Base-by-base conservation (phyloP, 345 rosid genomes). In the Eucalyptus marginata region DNA sequence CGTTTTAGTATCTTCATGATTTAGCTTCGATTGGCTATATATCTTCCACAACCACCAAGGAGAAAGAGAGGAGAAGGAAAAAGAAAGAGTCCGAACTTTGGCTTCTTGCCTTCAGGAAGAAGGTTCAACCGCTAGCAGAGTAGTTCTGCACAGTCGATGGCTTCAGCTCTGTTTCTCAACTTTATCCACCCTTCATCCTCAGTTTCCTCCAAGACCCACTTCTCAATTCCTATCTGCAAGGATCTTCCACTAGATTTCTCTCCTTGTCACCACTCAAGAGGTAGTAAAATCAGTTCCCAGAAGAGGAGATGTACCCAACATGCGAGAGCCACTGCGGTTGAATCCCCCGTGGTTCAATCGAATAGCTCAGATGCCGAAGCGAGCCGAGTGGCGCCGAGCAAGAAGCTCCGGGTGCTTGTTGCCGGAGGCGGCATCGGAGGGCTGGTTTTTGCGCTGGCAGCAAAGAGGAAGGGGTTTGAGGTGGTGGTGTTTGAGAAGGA, bases 371-470 rank as follows among this genome's bases (percentile, higher is more conserved):
- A 88, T 46, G 50, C 52, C 46, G 27, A 86, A 49, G 86, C 87
- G 71, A 47, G 79, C 36, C 89, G 89, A 36, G 89, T 43, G 84
- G 86, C 86, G 68, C 44, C 56, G 49, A 49, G 90, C 90, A 95
- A 91, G 94, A 95, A 95, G 89, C 79, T 93, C 88, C 92, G 93
- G 92, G 81, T 98, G 89, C 92, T 98, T 68, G 96, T 98, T 10
- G 99, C 99, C 25, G 99, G 99, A 29, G 99, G 96, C 80, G 99
- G 99, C 66, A 97, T 97, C 87, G 99, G 99, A 27, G 99, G 99
- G 17, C 86, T 97, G 89, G 98, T 96, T 54, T 93, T 97, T 87
- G 99, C 99, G 22, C 87, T 98, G 90, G 99, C 99, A 27, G 99
- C 98, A 20, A 96, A 93, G 91, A 98, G 87, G 92, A 97, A 96